Evolutionary conservation across 352 stramenopile species (phyloP).

Genomic region (Pythium brassicae): DNA sequence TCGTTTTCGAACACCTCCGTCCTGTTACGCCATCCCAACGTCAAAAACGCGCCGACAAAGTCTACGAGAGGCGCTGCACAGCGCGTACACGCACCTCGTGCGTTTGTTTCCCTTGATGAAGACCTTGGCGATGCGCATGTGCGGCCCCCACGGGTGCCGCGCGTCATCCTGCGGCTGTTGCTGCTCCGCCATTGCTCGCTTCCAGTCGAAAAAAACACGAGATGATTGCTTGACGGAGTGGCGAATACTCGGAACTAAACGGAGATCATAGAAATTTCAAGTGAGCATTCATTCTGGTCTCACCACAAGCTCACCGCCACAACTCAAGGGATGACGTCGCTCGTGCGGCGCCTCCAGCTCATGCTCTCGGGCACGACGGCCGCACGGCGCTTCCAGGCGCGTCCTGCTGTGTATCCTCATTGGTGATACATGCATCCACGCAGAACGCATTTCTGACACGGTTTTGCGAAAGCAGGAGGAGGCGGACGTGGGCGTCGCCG

Average conservation of each 20-base stretch:
- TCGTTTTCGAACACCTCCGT: conserved; percentile 85
- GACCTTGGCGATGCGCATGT: conserved; percentile 82
- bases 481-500: conserved; percentile 68
- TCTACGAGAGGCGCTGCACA: neutral
- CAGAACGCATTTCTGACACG: neutral
- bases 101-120: conserved; percentile 86
- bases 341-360: conserved; percentile 75
- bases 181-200: conserved; percentile 8
- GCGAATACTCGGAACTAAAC: neutral
- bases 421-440: neutral
- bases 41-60: neutral
- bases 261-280: neutral
- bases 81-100: conserved; percentile 53
- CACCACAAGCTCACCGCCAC: neutral
- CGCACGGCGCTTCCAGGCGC: conserved; percentile 77
- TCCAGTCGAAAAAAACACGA: neutral
- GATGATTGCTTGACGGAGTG: neutral
- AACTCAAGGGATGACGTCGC: conserved; percentile 42
- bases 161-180: conserved; percentile 15
- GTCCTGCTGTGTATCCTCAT: neutral
- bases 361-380: conserved; percentile 73
- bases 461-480: conserved; percentile 47
- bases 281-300: neutral
- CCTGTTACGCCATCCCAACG: conserved; percentile 19
- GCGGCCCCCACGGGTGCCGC: conserved; percentile 67